Evolutionary conservation across 2,329 filamentous ascomycete genomes (phyloP).

Genomic region (Monosporascus sp.): DNA sequence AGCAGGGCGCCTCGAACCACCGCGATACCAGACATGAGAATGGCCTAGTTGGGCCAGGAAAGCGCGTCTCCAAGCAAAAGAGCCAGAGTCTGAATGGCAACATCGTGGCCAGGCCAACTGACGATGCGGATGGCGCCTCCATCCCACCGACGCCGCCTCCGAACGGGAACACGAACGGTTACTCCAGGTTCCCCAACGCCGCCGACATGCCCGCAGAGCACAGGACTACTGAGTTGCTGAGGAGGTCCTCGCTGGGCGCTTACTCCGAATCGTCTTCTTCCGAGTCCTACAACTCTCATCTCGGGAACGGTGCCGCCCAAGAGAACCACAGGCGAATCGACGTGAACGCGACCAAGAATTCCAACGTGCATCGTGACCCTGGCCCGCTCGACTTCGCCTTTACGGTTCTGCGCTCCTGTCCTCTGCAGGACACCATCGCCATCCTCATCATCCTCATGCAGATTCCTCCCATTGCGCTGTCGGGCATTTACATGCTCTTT

Average conservation of each 20-base stretch:
- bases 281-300: slow-evolving; percentile 40
- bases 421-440: slow-evolving; percentile 89
- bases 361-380: slow-evolving; percentile 62
- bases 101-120: slow-evolving; percentile 19
- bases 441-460: slow-evolving; percentile 95
- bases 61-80: slow-evolving; percentile 47
- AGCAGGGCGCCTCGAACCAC: slow-evolving; percentile 54
- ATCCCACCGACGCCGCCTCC: slow-evolving; percentile 30
- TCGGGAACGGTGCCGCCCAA: slow-evolving; percentile 33
- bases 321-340: slow-evolving; percentile 61
- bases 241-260: slow-evolving; percentile 32
- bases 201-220: slow-evolving; percentile 35
- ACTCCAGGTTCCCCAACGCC: slow-evolving; percentile 24
- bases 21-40: slow-evolving; percentile 78
- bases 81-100: slow-evolving; percentile 38
- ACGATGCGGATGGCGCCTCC: slow-evolving; percentile 26
- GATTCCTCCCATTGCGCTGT: slow-evolving; percentile 80
- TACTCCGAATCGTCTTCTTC: slow-evolving; percentile 51
- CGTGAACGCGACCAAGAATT: slow-evolving; percentile 63
- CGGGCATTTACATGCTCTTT: slow-evolving; percentile 86
- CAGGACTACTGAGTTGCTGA: slow-evolving; percentile 33
- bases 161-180: slow-evolving; percentile 29
- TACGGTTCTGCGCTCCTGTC: slow-evolving; percentile 84
- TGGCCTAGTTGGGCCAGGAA: slow-evolving; percentile 75
- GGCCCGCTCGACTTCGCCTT: slow-evolving; percentile 72